Evolutionary conservation across 495 filamentous ascomycete species (phyloP).

Genomic region (Schizothecium vesticola): DNA sequence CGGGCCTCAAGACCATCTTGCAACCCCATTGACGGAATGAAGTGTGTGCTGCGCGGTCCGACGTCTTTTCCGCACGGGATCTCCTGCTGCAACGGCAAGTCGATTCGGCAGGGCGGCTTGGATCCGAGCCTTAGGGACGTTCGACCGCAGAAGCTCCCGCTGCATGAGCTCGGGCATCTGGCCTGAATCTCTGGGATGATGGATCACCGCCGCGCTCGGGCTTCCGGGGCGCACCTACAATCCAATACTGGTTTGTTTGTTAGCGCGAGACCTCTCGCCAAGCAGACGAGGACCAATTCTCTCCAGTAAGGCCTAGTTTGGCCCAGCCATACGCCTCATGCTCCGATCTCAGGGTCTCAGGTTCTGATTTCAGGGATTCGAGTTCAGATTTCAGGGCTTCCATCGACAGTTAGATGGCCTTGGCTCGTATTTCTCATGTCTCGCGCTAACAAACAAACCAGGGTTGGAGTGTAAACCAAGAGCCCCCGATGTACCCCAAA

Average conservation of each 20-base stretch:
- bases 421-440: too few species aligned
- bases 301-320: too few species aligned
- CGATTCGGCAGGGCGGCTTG: not conserved
- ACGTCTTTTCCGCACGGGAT: not conserved
- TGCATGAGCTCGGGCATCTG: conserved; percentile 8
- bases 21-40: not conserved
- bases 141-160: conserved; percentile 4
- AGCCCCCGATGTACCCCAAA: not conserved
- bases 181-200: conserved; percentile 10
- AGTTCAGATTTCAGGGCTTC: too few species aligned
- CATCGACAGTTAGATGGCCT: too few species aligned
- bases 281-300: too few species aligned
- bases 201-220: conserved; percentile 13
- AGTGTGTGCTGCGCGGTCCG: not conserved
- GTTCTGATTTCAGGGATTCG: too few species aligned
- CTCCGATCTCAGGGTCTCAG: too few species aligned
- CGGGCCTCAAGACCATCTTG: not conserved
- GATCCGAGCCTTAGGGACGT: not conserved
- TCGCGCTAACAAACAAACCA: too few species aligned
- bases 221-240: conserved; percentile 10
- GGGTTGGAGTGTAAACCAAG: too few species aligned
- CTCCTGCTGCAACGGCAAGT: not conserved
- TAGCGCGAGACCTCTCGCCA: too few species aligned
- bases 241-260: too few species aligned
- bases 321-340: too few species aligned